phyloP scores from a whole-genome alignment of 2,329 filamentous ascomycete genomes.

The Claviceps fusiformis region DNA sequence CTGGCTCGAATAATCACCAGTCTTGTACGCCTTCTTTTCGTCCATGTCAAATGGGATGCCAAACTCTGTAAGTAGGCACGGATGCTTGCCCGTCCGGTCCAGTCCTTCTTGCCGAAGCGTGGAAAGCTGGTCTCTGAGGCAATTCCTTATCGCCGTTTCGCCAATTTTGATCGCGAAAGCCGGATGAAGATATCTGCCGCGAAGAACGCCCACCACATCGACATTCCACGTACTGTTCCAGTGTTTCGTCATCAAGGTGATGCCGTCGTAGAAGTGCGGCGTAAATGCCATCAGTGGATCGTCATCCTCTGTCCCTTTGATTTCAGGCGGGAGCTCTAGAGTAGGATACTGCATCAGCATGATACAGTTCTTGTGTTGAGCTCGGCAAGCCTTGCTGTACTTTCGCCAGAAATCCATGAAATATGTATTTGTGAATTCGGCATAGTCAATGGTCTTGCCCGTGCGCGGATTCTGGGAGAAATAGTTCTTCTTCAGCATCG shows the following conservation, averaged over 20 bases:
- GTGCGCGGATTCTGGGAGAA: slow-evolving; percentile 68
- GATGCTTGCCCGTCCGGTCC: slow-evolving; percentile 79
- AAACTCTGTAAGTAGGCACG: slow-evolving; percentile 85
- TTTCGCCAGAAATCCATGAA: slow-evolving; percentile 76
- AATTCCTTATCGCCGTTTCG: slow-evolving; percentile 88
- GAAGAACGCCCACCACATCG: slow-evolving; percentile 81
- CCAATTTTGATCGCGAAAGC: slow-evolving; percentile 88
- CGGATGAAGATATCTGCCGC: slow-evolving; percentile 76
- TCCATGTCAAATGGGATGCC: slow-evolving; percentile 99
- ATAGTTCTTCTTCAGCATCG: slow-evolving; percentile 71
- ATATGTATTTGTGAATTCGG: slow-evolving; percentile 79
- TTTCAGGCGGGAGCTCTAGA: slow-evolving; percentile 74
- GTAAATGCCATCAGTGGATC: slow-evolving; percentile 85
- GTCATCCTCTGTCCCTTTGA: slow-evolving; percentile 80
- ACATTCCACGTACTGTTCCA: slow-evolving; percentile 98
- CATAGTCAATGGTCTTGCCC: slow-evolving; percentile 62
- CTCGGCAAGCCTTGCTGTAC: slow-evolving; percentile 62
- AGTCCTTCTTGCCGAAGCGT: slow-evolving; percentile 74
- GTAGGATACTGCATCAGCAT: slow-evolving; percentile 87
- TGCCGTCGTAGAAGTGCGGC: slow-evolving; percentile 92
- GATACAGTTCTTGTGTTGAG: slow-evolving; percentile 65
- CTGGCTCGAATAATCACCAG: slow-evolving; percentile 88
- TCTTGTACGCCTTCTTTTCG: slow-evolving; percentile 86
- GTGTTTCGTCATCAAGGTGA: slow-evolving; percentile 94
- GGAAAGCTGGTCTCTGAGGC: slow-evolving; percentile 74